Evolutionary conservation across 2,329 filamentous ascomycete genomes (phyloP).

Genomic region (Alternaria brassicae): DNA sequence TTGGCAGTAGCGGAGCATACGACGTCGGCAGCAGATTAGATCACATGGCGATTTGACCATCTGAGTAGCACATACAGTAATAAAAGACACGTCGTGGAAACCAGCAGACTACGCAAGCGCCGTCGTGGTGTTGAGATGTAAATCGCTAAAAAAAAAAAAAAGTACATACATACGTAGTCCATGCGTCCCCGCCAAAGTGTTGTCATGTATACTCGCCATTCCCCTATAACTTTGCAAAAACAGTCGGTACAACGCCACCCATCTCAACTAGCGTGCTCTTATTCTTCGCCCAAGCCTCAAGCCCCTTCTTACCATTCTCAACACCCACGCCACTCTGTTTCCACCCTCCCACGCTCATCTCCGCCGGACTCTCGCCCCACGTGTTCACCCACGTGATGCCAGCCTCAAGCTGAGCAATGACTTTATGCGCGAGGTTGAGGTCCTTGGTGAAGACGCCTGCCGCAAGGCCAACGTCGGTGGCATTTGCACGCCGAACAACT

Average conservation of each 20-base stretch:
- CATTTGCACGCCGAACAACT: conserved; percentile 75
- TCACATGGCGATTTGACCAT: no score
- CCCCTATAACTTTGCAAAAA: conserved; percentile 63
- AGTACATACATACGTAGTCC: no score
- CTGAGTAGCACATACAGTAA: no score
- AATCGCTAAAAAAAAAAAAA: no score
- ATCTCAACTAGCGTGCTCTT: conserved; percentile 90
- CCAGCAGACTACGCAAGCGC: no score
- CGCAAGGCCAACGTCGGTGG: conserved; percentile 78
- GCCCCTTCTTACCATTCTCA: conserved; percentile 81
- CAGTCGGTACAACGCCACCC: conserved; percentile 71
- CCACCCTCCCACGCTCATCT: conserved; percentile 94
- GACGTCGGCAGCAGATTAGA: no score
- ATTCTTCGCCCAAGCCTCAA: conserved; percentile 83
- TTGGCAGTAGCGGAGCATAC: no score
- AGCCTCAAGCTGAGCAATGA: conserved; percentile 75
- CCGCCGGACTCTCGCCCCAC: conserved; percentile 89
- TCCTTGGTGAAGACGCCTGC: conserved; percentile 84
- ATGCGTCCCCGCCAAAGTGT: no score
- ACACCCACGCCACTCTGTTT: conserved; percentile 88
- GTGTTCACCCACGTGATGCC: conserved; percentile 94
- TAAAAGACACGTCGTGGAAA: no score
- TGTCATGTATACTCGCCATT: no score
- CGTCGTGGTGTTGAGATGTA: no score
- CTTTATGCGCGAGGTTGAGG: conserved; percentile 73